Percentiles rank a stretch among this genome's conserved stretches.
Conservation (phyloP, 495 filamentous ascomycete species). For the Podospora pseudopauciseta region DNA sequence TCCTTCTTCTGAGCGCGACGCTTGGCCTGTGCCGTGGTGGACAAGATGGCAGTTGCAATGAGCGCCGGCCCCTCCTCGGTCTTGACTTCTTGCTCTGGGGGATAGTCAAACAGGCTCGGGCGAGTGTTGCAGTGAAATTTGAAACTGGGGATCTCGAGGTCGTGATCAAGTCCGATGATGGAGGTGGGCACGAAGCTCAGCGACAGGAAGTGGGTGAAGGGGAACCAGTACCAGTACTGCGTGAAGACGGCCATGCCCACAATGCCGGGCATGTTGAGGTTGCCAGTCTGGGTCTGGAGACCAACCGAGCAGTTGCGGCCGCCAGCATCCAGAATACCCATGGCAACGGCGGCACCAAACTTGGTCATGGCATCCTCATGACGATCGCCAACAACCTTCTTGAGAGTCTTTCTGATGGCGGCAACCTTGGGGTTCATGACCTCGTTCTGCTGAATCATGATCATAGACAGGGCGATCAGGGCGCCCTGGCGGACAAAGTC, state of each 20-base stretch:
- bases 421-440: conserved; percentile 89
- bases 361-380: conserved; percentile 99
- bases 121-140: conserved; percentile 92
- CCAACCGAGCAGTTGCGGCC: conserved; percentile 98
- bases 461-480: conserved; percentile 93
- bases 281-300: conserved; percentile 94
- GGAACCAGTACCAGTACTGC: conserved; percentile 99
- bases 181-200: conserved; percentile 91
- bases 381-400: conserved; percentile 88
- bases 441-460: conserved; percentile 96
- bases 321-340: conserved; percentile 97
- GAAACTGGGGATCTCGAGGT: conserved; percentile 91
- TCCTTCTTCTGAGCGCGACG: conserved; percentile 79
- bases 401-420: conserved; percentile 75
- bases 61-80: conserved; percentile 88
- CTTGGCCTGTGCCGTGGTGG: conserved; percentile 94
- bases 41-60: conserved; percentile 93
- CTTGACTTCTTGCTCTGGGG: conserved; percentile 92
- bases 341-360: conserved; percentile 87
- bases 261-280: conserved; percentile 94
- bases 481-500: conserved; percentile 98
- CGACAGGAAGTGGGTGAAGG: conserved; percentile 94
- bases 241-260: conserved; percentile 98
- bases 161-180: conserved; percentile 89
- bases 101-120: conserved; percentile 96